Conservation (phyloP, 2,329 filamentous ascomycete species). For the Alternaria panax region DNA sequence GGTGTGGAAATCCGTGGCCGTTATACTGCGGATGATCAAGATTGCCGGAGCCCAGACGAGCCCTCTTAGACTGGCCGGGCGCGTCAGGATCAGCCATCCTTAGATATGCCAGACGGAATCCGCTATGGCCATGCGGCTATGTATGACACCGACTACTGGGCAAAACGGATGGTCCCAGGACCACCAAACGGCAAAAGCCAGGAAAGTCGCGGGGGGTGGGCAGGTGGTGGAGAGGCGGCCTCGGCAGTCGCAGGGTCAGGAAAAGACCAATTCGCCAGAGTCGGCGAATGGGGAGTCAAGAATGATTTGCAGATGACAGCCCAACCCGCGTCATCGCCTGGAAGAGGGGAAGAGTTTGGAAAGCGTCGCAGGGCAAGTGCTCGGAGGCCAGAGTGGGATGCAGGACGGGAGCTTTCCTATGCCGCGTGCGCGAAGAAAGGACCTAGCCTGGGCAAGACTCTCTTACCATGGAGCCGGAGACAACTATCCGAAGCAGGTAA, state of each 20-base stretch:
- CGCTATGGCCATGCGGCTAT: conserved; percentile 52
- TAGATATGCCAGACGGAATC: conserved; percentile 44
- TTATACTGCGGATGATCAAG: conserved; percentile 37
- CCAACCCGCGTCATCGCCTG: conserved; percentile 49
- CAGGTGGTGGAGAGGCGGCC: conserved; percentile 35
- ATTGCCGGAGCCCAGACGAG: conserved; percentile 50
- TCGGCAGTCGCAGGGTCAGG: conserved; percentile 43
- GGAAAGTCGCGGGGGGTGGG: conserved; percentile 34
- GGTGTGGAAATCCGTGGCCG: conserved; percentile 43
- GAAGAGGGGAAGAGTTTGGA: conserved; percentile 43
- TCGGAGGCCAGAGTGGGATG: conserved; percentile 39
- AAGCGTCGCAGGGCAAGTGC: conserved; percentile 46
- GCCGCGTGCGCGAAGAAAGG: conserved; percentile 38
- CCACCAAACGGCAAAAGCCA: conserved; percentile 40
- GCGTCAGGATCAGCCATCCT: conserved; percentile 52
- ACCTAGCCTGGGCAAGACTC: conserved; percentile 41
- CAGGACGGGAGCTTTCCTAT: conserved; percentile 42
- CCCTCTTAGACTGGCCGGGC: conserved; percentile 47
- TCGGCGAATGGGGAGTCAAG: conserved; percentile 40
- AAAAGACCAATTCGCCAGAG: conserved; percentile 38
- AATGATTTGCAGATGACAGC: conserved; percentile 33
- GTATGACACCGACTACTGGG: conserved; percentile 32
- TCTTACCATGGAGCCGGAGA: conserved; percentile 50
- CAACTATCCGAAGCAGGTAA: conserved; percentile 47
- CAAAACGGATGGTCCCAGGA: conserved; percentile 27